A percentile compares a stretch with the other conserved stretches of the same genome.
These are phyloP conservation scores for Phytophthora lateralis DNA, from an alignment of 352 stramenopile genomes.

Conservation along the genomic window DNA sequence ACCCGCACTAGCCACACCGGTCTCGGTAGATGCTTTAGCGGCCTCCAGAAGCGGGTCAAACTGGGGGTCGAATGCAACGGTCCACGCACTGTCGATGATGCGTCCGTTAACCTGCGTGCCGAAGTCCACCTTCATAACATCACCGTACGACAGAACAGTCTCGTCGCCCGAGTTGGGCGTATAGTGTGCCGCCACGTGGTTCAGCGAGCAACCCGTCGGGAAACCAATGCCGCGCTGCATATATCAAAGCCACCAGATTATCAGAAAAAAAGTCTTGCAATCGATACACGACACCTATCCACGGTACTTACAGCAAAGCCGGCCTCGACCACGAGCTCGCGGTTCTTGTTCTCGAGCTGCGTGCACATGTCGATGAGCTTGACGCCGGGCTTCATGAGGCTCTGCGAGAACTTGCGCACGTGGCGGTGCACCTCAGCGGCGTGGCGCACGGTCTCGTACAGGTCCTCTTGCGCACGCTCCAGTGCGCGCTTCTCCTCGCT, in stretches of 20 bases:
- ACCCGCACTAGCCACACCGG: slow-evolving; percentile 91
- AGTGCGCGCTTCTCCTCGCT: slow-evolving; percentile 83
- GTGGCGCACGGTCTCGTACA: slow-evolving; percentile 84
- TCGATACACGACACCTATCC: background rate
- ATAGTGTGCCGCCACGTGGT: slow-evolving; percentile 98
- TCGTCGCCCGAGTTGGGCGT: slow-evolving; percentile 97
- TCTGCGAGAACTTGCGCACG: slow-evolving; percentile 93
- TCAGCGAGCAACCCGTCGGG: slow-evolving; percentile 96
- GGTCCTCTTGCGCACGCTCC: slow-evolving; percentile 76
- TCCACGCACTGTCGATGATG: slow-evolving; percentile 98
- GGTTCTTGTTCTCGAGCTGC: slow-evolving; percentile 96
- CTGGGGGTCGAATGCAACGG: slow-evolving; percentile 94
- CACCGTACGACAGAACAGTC: slow-evolving; percentile 93
- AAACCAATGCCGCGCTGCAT: slow-evolving; percentile 40
- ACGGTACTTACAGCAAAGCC: slow-evolving; percentile 81
- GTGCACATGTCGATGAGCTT: slow-evolving; percentile 97
- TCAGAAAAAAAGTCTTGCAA: background rate
- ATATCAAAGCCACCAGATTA: slow-evolving; percentile 49
- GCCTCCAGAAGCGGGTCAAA: slow-evolving; percentile 94
- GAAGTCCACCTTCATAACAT: slow-evolving; percentile 99
- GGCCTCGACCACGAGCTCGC: slow-evolving; percentile 93
- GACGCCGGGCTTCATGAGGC: slow-evolving; percentile 96
- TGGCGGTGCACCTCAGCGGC: slow-evolving; percentile 96
- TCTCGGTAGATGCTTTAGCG: slow-evolving; percentile 94
- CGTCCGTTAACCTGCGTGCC: slow-evolving; percentile 96